These are phyloP conservation scores for Chrysoporthe deuterocubensis DNA, from an alignment of 2,329 filamentous ascomycete species.

Conservation along the genomic window DNA sequence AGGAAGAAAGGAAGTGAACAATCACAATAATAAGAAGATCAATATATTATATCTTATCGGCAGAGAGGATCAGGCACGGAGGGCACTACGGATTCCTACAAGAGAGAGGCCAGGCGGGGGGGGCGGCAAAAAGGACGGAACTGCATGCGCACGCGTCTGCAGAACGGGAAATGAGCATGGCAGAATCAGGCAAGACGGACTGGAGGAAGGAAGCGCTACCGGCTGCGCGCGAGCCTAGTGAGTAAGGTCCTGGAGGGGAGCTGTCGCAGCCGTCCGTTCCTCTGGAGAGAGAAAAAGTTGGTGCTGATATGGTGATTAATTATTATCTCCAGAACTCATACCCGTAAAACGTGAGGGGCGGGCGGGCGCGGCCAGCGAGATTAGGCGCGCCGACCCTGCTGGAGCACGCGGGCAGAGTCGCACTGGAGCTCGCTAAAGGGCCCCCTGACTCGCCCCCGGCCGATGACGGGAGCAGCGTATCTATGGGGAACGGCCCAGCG, in stretches of 20 bases:
- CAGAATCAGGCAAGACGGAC: slow-evolving; percentile 10
- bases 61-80: neutral
- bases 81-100: neutral
- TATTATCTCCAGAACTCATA: neutral
- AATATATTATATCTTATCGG: no score
- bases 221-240: no score
- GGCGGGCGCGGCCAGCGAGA: neutral
- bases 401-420: neutral
- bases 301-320: no score
- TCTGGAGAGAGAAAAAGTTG: neutral
- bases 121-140: neutral
- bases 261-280: neutral
- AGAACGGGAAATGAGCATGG: slow-evolving; percentile 11
- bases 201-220: neutral
- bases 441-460: no score
- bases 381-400: neutral
- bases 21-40: neutral
- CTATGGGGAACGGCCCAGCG: neutral
- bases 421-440: neutral
- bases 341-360: no score
- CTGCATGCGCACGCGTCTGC: neutral
- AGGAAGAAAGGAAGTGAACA: neutral
- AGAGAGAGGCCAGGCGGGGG: neutral
- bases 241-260: neutral
- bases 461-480: neutral